Evolutionary conservation across 1,284 basidiomycete species (phyloP), one percentile per base, ranked within the genome.

Genomic region (Apiotrichum brassicae): DNA sequence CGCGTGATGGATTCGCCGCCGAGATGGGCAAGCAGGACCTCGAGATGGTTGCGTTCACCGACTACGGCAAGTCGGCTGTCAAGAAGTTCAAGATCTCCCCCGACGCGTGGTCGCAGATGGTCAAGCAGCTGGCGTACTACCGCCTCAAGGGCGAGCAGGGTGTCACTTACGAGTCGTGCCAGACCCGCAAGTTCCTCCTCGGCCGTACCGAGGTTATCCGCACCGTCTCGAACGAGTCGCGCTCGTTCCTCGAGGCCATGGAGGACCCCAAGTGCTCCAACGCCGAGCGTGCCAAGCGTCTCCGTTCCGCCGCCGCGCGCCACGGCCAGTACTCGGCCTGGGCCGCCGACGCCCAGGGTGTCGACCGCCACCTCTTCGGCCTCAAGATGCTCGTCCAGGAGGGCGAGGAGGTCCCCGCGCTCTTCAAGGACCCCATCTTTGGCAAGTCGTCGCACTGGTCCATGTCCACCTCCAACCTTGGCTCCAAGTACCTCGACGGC

Each of bases 141-240:
- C 90, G 90, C 74, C 82, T 95, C 79, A 81, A 79, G 63, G 79
- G 80, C 22, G 80, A 87, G 20, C 83, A 86, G 6, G 86, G 82
- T 4, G 84, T 91, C 35, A 88, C 88, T 46, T 98, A 97, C 76
- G 94, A 97, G 78, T 87, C 85, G 56, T 85, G 86, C 14, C 93
- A 97, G 76, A 98, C 94, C 49, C 80, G 94, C 37, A 92, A 92
- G 73, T 98, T 83, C 78, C 83, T 89, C 70, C 79, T 80, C 13
- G 94, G 94, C 1, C 79, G 94, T 48, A 98, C 94, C 20, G 94
- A 98, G 76, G 92, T 95, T 36, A 97, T 97, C 64, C 81, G 94
- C 19, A 82, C 82, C 53, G 84, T 84, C 28, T 88, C 86, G 56
- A 80, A 80, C 53, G 90, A 98, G 76, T 85, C 82, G 64, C 84